A percentile compares a stretch with the other conserved stretches of the same genome.
phyloP scores from a whole-genome alignment of 2,329 filamentous ascomycete species.

The Aspergillus pseudoglaucus region DNA sequence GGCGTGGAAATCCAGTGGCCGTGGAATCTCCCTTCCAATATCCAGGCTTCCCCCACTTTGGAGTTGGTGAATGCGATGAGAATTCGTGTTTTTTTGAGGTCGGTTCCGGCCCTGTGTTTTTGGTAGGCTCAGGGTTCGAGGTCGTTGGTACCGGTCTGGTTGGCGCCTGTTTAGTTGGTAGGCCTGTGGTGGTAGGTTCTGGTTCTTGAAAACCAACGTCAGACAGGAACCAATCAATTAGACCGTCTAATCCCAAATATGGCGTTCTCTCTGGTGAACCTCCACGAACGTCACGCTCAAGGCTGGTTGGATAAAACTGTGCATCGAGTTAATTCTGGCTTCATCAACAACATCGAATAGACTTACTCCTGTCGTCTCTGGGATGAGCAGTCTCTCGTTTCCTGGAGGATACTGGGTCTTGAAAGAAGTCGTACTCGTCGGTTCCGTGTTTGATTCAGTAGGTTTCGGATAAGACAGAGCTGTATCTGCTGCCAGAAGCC shows the following conservation, averaged over 20 bases:
- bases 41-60: too few relatives aligned
- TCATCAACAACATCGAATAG: background rate
- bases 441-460: constrained; percentile 13
- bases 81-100: too few relatives aligned
- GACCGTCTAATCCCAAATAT: background rate
- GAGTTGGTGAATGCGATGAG: too few relatives aligned
- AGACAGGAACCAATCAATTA: background rate
- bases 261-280: background rate
- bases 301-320: constrained; percentile 25
- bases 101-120: background rate
- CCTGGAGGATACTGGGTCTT: constrained; percentile 32
- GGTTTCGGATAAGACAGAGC: constrained; percentile 19
- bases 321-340: constrained; percentile 7
- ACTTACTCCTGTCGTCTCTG: constrained; percentile 28
- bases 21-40: background rate
- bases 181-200: background rate
- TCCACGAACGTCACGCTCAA: constrained; percentile 22
- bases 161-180: background rate
- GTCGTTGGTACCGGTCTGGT: background rate
- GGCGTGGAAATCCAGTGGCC: background rate
- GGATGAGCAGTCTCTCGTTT: constrained; percentile 19
- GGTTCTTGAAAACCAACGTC: background rate
- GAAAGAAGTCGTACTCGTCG: constrained; percentile 13
- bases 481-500: constrained; percentile 25
- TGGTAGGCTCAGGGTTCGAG: background rate